A percentile compares a stretch with the other conserved stretches of the same genome.
Evolutionary conservation across 345 rosid species (phyloP).

Genomic region (Citrus reticulata): DNA sequence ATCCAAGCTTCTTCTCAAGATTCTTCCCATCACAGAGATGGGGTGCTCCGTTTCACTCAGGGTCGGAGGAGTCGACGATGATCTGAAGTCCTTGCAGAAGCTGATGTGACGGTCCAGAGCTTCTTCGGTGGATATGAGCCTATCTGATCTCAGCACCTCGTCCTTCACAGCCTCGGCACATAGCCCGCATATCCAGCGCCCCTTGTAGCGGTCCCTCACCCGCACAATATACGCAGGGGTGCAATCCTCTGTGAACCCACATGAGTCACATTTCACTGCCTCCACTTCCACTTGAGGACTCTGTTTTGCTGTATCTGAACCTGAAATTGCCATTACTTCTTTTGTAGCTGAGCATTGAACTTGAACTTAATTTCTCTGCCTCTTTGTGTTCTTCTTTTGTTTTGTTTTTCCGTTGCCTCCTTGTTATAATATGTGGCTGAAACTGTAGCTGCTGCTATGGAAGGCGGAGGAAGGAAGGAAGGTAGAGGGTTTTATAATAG

Average conservation of each 20-base stretch:
- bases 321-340: conserved; percentile 31
- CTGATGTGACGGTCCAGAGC: conserved; percentile 48
- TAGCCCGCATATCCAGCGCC: conserved; percentile 64
- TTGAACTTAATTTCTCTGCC: background rate
- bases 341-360: conserved; percentile 19
- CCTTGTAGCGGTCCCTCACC: conserved; percentile 50
- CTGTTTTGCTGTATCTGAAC: conserved; percentile 15
- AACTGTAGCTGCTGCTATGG: background rate
- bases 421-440: background rate
- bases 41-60: conserved; percentile 53
- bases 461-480: background rate
- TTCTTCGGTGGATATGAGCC: conserved; percentile 49
- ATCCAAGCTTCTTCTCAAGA: conserved; percentile 60
- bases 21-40: conserved; percentile 52
- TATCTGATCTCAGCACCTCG: conserved; percentile 46
- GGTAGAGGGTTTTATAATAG: background rate
- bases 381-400: background rate
- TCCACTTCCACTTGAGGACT: conserved; percentile 32
- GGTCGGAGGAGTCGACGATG: conserved; percentile 18
- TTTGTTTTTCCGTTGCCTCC: background rate
- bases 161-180: conserved; percentile 62
- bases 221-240: conserved; percentile 46
- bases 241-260: conserved; percentile 67
- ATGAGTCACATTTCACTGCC: conserved; percentile 49
- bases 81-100: conserved; percentile 38